Conservation (phyloP, 2,329 filamentous ascomycete species). For the Trichoderma semiorbis region DNA sequence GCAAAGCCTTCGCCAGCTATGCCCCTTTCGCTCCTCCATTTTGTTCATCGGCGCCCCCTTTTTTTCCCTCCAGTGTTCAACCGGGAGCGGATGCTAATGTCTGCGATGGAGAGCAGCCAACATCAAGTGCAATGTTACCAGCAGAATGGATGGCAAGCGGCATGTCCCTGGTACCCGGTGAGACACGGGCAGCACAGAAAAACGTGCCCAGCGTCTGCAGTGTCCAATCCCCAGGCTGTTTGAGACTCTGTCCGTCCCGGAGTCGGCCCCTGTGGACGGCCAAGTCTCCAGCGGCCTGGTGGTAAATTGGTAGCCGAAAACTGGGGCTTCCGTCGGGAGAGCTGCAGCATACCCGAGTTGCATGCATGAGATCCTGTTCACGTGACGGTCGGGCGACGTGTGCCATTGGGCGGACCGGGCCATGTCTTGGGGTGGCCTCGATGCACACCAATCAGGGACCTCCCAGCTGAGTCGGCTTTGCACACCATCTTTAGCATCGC, state of each 20-base stretch:
- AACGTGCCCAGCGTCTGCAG: neutral
- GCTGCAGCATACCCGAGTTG: slow-evolving; percentile 32
- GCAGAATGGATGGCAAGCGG: neutral
- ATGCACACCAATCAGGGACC: slow-evolving; percentile 25
- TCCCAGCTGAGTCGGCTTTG: neutral
- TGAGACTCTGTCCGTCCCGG: slow-evolving; percentile 1
- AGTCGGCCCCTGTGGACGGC: slow-evolving; percentile 1
- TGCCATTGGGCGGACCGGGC: slow-evolving; percentile 39
- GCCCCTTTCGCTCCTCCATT: neutral
- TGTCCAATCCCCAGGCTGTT: neutral
- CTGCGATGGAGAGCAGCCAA: neutral
- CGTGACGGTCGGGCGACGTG: slow-evolving; percentile 34
- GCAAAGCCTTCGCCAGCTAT: neutral
- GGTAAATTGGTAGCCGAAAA: slow-evolving; percentile 24
- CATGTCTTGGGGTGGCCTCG: slow-evolving; percentile 26
- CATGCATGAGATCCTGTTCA: slow-evolving; percentile 34
- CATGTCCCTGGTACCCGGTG: slow-evolving; percentile 1
- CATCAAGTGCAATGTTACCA: neutral
- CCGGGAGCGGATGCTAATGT: neutral
- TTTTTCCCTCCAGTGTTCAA: neutral
- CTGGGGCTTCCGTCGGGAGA: slow-evolving; percentile 30
- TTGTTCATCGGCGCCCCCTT: neutral
- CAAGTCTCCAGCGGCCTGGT: slow-evolving; percentile 10
- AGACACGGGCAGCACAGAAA: neutral
- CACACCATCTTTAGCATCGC: slow-evolving; percentile 6